Evolutionary conservation across 2,329 filamentous ascomycete genomes (phyloP).

Genomic region (Zasmidium angulare): DNA sequence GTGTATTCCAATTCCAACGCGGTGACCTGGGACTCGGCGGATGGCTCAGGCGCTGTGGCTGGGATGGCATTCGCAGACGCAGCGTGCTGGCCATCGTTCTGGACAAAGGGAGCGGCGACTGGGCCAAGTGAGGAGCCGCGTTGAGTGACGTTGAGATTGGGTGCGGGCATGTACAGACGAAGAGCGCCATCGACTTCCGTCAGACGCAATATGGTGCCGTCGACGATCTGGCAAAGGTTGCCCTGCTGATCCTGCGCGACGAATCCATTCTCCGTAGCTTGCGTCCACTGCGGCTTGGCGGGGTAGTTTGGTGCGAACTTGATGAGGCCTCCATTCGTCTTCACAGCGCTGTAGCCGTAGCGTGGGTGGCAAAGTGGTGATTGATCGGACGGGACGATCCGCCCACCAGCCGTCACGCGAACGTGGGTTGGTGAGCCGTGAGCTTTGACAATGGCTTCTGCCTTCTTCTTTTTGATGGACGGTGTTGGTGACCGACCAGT

Average conservation of each 20-base stretch:
- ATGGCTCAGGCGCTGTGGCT: slow-evolving; percentile 22
- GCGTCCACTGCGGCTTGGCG: slow-evolving; percentile 31
- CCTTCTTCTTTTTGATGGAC: slow-evolving; percentile 51
- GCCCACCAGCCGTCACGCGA: slow-evolving; percentile 53
- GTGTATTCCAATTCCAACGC: slow-evolving; percentile 38
- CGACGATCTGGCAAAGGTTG: slow-evolving; percentile 38
- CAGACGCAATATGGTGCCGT: slow-evolving; percentile 37
- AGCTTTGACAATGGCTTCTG: slow-evolving; percentile 50
- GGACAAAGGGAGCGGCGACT: slow-evolving; percentile 4
- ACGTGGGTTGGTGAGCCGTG: slow-evolving; percentile 53
- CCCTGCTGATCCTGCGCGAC: slow-evolving; percentile 38
- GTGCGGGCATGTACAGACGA: slow-evolving; percentile 37
- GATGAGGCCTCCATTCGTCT: slow-evolving; percentile 38
- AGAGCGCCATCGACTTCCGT: slow-evolving; percentile 34
- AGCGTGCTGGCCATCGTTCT: slow-evolving; percentile 1
- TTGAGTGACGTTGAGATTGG: slow-evolving; percentile 35
- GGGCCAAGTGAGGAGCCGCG: slow-evolving; percentile 11
- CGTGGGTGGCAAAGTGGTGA: slow-evolving; percentile 41
- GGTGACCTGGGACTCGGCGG: slow-evolving; percentile 32
- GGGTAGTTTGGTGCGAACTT: slow-evolving; percentile 38
- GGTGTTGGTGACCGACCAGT: slow-evolving; percentile 47
- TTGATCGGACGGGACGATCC: slow-evolving; percentile 51
- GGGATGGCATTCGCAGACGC: neutral
- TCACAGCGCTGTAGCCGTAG: slow-evolving; percentile 39
- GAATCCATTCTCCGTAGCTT: slow-evolving; percentile 38